Percentiles rank a stretch among this genome's conserved stretches.
Evolutionary conservation across 306 rosid genomes (phyloP).

Genomic region (Styphnolobium japonicum): DNA sequence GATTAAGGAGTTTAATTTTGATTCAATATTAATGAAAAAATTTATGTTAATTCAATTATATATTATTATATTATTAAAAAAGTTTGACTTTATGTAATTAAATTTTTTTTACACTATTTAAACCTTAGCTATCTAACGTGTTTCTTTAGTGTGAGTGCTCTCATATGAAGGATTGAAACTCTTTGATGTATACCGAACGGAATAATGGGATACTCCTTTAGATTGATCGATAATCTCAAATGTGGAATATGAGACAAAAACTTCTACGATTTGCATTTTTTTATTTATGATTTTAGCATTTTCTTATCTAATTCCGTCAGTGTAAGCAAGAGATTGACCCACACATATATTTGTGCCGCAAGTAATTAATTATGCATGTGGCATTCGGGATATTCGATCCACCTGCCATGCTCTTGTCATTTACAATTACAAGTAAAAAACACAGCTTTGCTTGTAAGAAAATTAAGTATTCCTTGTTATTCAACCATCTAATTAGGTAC

Average conservation of each 20-base stretch:
- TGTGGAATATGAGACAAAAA: neutral
- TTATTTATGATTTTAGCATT: neutral
- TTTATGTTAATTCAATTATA: too few relatives aligned
- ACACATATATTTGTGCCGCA: neutral
- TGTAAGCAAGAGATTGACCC: neutral
- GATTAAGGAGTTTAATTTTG: too few relatives aligned
- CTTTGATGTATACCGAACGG: neutral
- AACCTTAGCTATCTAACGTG: too few relatives aligned
- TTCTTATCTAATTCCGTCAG: constrained; percentile 3
- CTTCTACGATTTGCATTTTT: neutral
- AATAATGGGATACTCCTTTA: neutral
- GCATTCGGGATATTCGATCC: neutral
- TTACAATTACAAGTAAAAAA: neutral
- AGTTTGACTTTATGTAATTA: too few relatives aligned
- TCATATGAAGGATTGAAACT: neutral
- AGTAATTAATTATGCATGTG: neutral
- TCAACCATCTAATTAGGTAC: neutral
- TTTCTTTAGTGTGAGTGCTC: neutral
- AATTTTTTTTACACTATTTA: too few relatives aligned
- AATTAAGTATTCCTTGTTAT: neutral
- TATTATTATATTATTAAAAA: too few relatives aligned
- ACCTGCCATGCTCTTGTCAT: neutral
- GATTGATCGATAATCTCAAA: neutral
- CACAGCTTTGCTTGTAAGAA: constrained; percentile 34
- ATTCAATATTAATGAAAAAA: too few relatives aligned